Evolutionary conservation across 2,329 filamentous ascomycete genomes (phyloP).

Genomic region (Bipolaris zeicola): DNA sequence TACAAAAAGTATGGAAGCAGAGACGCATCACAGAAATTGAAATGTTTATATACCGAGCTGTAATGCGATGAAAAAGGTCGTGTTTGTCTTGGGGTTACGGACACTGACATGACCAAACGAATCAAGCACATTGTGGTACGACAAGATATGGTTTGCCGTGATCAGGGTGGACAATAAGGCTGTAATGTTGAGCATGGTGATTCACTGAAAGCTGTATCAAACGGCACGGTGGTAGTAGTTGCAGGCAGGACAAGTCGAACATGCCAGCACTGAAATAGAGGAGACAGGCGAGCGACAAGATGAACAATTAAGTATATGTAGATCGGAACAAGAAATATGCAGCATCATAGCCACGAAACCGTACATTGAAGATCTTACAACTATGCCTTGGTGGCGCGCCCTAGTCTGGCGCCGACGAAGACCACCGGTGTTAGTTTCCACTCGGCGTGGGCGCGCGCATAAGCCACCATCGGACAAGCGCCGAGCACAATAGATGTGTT

Average conservation of each 20-base stretch:
- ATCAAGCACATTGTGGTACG: conserved; percentile 57
- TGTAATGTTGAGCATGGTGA: conserved; percentile 28
- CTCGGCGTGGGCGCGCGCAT: neutral
- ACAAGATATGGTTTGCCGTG: conserved; percentile 56
- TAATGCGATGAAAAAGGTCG: conserved; percentile 50
- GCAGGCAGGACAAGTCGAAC: neutral
- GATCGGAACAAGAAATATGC: neutral
- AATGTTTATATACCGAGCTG: conserved; percentile 17
- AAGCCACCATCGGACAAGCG: neutral
- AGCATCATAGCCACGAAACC: conserved; percentile 9
- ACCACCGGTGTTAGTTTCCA: neutral
- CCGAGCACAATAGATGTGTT: neutral
- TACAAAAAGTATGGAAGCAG: neutral
- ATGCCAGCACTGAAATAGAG: neutral
- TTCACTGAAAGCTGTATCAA: neutral
- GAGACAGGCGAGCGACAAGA: neutral
- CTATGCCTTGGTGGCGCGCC: neutral
- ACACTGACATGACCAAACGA: conserved; percentile 60
- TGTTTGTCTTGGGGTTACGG: conserved; percentile 52
- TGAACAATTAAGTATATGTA: neutral
- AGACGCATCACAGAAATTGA: neutral
- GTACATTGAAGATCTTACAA: conserved; percentile 9
- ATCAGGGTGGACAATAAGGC: conserved; percentile 45
- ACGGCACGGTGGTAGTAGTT: neutral
- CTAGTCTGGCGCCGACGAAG: neutral